A percentile compares a stretch with the other conserved stretches of the same genome.
These are phyloP conservation scores for Fomitopsis schrenkii DNA, from an alignment of 1,284 basidiomycete genomes.

Conservation along the genomic window DNA sequence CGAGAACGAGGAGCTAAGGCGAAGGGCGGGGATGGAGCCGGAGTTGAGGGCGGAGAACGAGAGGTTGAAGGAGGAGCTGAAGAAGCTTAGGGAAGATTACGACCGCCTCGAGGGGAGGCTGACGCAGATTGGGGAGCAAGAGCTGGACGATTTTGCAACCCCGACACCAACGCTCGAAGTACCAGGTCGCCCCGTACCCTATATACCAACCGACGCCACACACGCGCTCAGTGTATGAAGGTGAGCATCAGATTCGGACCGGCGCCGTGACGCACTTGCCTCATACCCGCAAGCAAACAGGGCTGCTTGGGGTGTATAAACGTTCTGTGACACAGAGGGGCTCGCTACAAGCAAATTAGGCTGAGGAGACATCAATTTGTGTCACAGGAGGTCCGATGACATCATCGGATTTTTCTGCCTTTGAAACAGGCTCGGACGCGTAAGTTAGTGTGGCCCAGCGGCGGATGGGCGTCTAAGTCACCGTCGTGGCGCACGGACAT, in stretches of 20 bases:
- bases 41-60: conserved; percentile 25
- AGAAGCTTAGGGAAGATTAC: conserved; percentile 19
- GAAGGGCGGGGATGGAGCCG: conserved; percentile 50
- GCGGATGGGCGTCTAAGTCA: too few species aligned
- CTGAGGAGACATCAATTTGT: too few species aligned
- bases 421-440: too few species aligned
- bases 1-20: conserved; percentile 49
- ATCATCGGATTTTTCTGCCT: too few species aligned
- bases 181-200: not conserved
- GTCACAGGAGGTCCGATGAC: too few species aligned
- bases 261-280: too few species aligned
- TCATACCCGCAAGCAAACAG: too few species aligned
- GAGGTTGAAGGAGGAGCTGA: conserved; percentile 21
- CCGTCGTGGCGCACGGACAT: too few species aligned
- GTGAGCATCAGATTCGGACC: not conserved
- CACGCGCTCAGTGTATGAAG: not conserved
- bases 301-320: too few species aligned
- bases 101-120: conserved; percentile 16
- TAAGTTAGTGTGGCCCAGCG: too few species aligned
- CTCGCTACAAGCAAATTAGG: too few species aligned
- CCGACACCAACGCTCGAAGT: not conserved
- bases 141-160: conserved; percentile 12
- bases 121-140: conserved; percentile 18
- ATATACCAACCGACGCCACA: not conserved
- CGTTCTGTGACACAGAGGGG: too few species aligned